Percentiles rank a stretch among this genome's conserved stretches.
These are phyloP conservation scores for Penicillium freii DNA, from an alignment of 2,329 filamentous ascomycete species.

Conservation along the genomic window DNA sequence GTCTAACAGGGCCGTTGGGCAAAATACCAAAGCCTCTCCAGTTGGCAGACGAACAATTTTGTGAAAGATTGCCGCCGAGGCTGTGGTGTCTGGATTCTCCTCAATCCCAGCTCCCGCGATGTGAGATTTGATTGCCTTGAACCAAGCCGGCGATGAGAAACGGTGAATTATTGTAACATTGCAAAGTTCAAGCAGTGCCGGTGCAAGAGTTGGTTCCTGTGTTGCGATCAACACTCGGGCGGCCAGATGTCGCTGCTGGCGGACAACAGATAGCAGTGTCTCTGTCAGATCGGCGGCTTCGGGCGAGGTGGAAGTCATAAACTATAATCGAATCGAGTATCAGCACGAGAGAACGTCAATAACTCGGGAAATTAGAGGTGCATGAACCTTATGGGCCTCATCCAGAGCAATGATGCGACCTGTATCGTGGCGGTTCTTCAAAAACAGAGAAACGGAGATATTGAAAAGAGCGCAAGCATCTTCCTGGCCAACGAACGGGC, in stretches of 20 bases:
- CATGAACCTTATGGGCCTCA: conserved; percentile 62
- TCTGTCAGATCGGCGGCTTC: conserved; percentile 3
- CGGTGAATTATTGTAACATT: conserved; percentile 1
- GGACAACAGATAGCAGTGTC: conserved; percentile 1
- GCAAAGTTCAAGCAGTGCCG: conserved; percentile 1
- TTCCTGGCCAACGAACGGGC: conserved; percentile 65
- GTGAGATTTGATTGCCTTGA: not conserved
- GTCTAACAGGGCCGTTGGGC: conserved; percentile 1
- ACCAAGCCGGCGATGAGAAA: conserved; percentile 8
- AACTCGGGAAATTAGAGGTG: no score
- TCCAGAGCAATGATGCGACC: conserved; percentile 50
- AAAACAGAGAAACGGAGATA: conserved; percentile 65
- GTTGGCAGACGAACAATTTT: conserved; percentile 1
- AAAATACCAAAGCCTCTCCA: conserved; percentile 5
- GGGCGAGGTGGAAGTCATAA: not conserved
- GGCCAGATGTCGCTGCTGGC: conserved; percentile 4
- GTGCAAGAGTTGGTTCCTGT: conserved; percentile 7
- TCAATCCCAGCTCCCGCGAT: not conserved
- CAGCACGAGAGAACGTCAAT: not conserved
- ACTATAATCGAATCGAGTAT: not conserved
- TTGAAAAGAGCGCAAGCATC: conserved; percentile 71
- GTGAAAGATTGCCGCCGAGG: not conserved
- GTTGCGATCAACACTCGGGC: conserved; percentile 2
- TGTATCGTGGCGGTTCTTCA: conserved; percentile 52
- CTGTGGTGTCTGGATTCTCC: not conserved